Evolutionary conservation across 2,329 filamentous ascomycete species (phyloP).

Genomic region (Colletotrichum musicola): DNA sequence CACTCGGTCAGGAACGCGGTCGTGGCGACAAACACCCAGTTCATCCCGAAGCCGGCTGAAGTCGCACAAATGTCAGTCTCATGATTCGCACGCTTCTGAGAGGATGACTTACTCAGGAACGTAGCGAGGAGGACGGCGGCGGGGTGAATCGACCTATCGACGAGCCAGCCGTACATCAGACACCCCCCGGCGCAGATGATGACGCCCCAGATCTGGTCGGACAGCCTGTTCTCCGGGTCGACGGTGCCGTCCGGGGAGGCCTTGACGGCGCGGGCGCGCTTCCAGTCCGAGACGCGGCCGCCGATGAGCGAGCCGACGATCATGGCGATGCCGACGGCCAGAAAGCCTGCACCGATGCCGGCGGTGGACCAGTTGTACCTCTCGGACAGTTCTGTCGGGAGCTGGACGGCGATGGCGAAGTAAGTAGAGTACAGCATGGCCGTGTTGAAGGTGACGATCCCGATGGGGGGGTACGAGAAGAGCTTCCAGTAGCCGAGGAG

Average conservation of each 20-base stretch:
- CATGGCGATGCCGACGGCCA: conserved; percentile 43
- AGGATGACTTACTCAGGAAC: conserved; percentile 44
- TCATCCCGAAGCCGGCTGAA: conserved; percentile 51
- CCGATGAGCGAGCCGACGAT: conserved; percentile 51
- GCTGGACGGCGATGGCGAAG: conserved; percentile 48
- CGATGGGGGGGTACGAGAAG: conserved; percentile 49
- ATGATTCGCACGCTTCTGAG: background rate
- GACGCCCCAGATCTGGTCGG: conserved; percentile 54
- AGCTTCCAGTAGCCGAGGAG: conserved; percentile 45
- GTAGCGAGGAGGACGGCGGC: conserved; percentile 46
- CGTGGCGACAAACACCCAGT: conserved; percentile 56
- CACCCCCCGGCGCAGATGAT: conserved; percentile 52
- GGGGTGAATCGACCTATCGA: conserved; percentile 45
- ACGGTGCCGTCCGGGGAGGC: conserved; percentile 39
- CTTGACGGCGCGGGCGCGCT: conserved; percentile 42
- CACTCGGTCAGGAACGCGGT: conserved; percentile 57
- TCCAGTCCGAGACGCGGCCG: conserved; percentile 54
- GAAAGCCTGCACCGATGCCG: conserved; percentile 51
- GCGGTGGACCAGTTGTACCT: conserved; percentile 51
- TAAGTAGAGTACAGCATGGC: conserved; percentile 50
- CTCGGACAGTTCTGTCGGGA: conserved; percentile 46
- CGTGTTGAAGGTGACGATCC: conserved; percentile 49
- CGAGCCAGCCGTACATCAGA: conserved; percentile 57
- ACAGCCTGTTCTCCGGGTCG: conserved; percentile 53
- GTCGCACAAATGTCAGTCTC: conserved; percentile 23